phyloP scores from a whole-genome alignment of 768 basidiomycete species.

The Boletus insuetus region DNA sequence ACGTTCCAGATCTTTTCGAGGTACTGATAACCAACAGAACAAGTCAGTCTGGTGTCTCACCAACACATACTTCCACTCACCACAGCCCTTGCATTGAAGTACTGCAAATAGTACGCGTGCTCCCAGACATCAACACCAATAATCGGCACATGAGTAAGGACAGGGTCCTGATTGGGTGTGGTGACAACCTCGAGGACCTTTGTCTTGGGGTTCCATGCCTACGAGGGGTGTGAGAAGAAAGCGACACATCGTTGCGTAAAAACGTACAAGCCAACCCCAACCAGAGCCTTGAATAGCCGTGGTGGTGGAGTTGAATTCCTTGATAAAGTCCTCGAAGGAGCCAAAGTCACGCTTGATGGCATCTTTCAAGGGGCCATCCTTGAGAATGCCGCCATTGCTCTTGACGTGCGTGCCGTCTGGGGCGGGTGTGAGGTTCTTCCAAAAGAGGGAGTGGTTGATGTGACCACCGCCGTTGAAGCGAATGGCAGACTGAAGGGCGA shows the following conservation, averaged over 20 bases:
- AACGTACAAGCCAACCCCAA: conserved; percentile 93
- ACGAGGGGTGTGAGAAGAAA: not conserved
- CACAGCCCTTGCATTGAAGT: conserved; percentile 91
- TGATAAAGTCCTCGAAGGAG: conserved; percentile 66
- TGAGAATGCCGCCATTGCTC: conserved; percentile 61
- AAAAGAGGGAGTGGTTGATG: conserved; percentile 96
- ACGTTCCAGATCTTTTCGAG: conserved; percentile 75
- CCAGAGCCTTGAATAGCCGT: conserved; percentile 89
- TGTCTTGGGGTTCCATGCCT: conserved; percentile 72
- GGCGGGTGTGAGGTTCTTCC: conserved; percentile 87
- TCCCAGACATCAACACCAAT: conserved; percentile 97
- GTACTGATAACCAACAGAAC: conserved; percentile 43
- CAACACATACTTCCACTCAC: conserved; percentile 45
- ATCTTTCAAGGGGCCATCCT: conserved; percentile 64
- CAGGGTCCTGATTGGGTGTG: conserved; percentile 95
- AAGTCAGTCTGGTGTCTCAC: not conserved
- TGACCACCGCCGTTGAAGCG: conserved; percentile 43
- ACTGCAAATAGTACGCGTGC: conserved; percentile 96
- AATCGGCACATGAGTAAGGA: conserved; percentile 72
- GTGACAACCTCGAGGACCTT: conserved; percentile 83
- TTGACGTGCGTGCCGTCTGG: conserved; percentile 44
- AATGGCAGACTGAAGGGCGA: conserved; percentile 26
- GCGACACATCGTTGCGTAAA: not conserved
- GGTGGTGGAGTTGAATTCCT: conserved; percentile 82
- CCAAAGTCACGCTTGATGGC: conserved; percentile 70